Percentiles rank a stretch among this genome's conserved stretches.
Evolutionary conservation across 2,329 filamentous ascomycete species (phyloP).

Genomic region (Claviceps quebecensis): DNA sequence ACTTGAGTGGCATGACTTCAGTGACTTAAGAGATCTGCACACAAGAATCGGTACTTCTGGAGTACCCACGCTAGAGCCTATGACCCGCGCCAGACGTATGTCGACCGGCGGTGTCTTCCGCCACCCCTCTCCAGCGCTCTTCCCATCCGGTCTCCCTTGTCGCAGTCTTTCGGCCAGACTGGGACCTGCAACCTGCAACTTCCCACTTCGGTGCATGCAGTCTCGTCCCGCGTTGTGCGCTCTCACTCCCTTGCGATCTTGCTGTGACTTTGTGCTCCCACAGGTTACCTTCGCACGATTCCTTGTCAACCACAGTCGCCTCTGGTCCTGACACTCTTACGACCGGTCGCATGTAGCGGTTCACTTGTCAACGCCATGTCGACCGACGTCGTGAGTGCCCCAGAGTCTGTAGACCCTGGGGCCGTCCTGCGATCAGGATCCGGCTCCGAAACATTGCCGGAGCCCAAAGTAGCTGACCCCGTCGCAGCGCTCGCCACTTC

Average conservation of each 20-base stretch:
- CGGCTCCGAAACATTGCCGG: slow-evolving; percentile 14
- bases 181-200: slow-evolving; percentile 1
- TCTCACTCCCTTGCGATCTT: slow-evolving; percentile 4
- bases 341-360: slow-evolving; percentile 22
- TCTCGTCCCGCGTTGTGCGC: slow-evolving; percentile 5
- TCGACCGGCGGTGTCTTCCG: neutral
- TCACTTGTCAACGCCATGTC: slow-evolving; percentile 34
- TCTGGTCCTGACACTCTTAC: slow-evolving; percentile 14
- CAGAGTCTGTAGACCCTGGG: slow-evolving; percentile 19
- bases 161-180: neutral
- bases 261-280: slow-evolving; percentile 3
- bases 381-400: slow-evolving; percentile 38
- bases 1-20: neutral
- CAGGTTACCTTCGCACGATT: neutral
- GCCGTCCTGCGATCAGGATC: slow-evolving; percentile 5
- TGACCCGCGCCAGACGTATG: neutral
- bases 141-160: neutral
- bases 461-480: slow-evolving; percentile 4
- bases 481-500: slow-evolving; percentile 10
- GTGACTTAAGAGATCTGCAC: neutral
- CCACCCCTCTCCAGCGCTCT: neutral
- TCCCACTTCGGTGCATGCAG: neutral
- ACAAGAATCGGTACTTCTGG: neutral
- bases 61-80: neutral
- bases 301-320: neutral